Conservation (phyloP, 306 rosid genomes). For the Lathyrus oleraceus region DNA sequence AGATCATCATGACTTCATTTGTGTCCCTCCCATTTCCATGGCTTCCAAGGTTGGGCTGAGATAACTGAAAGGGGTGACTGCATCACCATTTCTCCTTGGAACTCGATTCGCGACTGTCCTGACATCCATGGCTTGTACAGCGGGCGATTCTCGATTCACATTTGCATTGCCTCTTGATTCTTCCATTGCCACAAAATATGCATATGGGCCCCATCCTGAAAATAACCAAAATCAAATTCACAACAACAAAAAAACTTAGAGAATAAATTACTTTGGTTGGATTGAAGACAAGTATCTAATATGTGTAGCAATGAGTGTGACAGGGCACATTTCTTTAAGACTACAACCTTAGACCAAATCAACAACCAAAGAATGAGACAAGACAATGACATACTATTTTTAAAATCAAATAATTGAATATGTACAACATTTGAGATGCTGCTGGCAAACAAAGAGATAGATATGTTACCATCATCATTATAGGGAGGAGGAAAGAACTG, state of each 20-base stretch:
- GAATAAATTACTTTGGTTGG: background rate
- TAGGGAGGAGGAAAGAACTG: conserved; percentile 90
- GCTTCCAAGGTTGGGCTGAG: conserved; percentile 53
- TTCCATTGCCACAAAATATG: conserved; percentile 71
- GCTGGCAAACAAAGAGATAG: conserved; percentile 9
- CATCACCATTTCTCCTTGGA: conserved; percentile 37
- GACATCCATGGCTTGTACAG: conserved; percentile 35
- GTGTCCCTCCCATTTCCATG: conserved; percentile 53
- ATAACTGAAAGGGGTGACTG: conserved; percentile 34
- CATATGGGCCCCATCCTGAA: conserved; percentile 96
- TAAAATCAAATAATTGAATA: conserved; percentile 2
- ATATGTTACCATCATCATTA: conserved; percentile 56
- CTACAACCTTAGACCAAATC: conserved; percentile 1
- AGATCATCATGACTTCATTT: conserved; percentile 28
- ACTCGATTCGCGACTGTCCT: conserved; percentile 33
- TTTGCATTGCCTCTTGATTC: conserved; percentile 42
- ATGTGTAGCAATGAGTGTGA: conserved; percentile 1
- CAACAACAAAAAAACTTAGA: background rate
- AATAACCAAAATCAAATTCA: background rate
- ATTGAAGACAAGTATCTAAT: background rate
- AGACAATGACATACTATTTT: background rate
- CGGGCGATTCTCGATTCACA: conserved; percentile 22
- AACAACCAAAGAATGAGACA: background rate
- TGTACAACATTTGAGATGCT: conserved; percentile 12
- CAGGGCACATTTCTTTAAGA: conserved; percentile 3